phyloP scores from a whole-genome alignment of 306 rosid genomes.

The Lupinus albus region DNA sequence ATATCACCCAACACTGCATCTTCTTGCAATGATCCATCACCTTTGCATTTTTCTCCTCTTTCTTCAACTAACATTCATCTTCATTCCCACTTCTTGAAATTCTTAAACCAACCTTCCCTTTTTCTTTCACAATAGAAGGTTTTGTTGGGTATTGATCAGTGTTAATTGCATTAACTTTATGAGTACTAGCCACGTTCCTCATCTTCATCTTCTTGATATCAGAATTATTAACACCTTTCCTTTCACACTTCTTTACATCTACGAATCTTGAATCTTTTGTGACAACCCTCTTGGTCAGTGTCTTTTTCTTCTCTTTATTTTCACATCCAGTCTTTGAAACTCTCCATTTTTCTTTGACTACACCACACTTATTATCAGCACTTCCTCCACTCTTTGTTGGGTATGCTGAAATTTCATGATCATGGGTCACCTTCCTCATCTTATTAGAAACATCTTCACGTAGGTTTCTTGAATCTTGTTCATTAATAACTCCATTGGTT shows the following conservation, averaged over 20 bases:
- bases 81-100: no score
- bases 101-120: neutral
- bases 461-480: neutral
- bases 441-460: neutral
- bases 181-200: neutral
- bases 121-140: neutral
- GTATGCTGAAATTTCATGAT: neutral
- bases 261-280: no score
- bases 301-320: no score
- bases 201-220: neutral
- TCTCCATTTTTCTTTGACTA: no score
- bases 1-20: constrained; percentile 25
- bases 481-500: neutral
- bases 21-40: neutral
- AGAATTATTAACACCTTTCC: no score
- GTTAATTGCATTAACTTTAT: neutral
- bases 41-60: neutral
- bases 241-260: no score
- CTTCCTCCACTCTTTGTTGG: no score
- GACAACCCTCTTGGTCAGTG: no score
- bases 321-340: no score
- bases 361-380: no score
- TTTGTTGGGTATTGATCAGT: neutral
- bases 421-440: neutral
- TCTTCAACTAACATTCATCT: neutral